Evolutionary conservation across 2,329 filamentous ascomycete genomes (phyloP).

Genomic region (Cordyceps cateniannulata): DNA sequence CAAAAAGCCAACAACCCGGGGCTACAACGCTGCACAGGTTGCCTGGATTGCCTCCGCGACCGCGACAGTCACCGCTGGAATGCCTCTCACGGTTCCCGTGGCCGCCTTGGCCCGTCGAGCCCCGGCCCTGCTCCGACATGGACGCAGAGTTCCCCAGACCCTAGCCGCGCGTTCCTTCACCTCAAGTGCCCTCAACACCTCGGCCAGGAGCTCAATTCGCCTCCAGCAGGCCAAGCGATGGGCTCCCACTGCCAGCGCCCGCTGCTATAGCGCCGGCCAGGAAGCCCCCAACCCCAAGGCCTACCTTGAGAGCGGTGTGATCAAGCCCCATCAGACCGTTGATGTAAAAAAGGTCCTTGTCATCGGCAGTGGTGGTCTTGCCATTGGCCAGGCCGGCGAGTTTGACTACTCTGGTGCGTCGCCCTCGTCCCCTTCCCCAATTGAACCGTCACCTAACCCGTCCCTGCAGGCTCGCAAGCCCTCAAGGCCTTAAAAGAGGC

Average conservation of each 20-base stretch:
- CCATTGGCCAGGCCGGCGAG: conserved; percentile 95
- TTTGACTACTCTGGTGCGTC: conserved; percentile 93
- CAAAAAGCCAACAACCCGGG: not conserved
- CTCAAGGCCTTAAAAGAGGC: conserved; percentile 96
- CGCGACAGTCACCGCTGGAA: conserved; percentile 19
- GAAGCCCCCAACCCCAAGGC: conserved; percentile 75
- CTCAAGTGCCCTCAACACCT: conserved; percentile 25
- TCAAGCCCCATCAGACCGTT: conserved; percentile 72
- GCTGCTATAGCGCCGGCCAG: conserved; percentile 43
- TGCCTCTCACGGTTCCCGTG: conserved; percentile 34
- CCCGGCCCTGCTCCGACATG: conserved; percentile 51
- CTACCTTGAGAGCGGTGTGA: conserved; percentile 81
- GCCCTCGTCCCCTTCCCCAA: conserved; percentile 19
- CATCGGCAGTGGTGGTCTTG: conserved; percentile 89
- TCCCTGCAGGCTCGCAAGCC: conserved; percentile 72
- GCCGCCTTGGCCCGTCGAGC: conserved; percentile 47
- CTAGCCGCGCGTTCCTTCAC: conserved; percentile 39
- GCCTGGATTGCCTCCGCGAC: conserved; percentile 1
- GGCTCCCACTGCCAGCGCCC: conserved; percentile 39
- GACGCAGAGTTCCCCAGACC: conserved; percentile 41
- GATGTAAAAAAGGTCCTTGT: conserved; percentile 96
- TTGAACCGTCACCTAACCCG: not conserved
- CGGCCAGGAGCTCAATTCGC: conserved; percentile 28
- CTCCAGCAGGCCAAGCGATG: conserved; percentile 36
- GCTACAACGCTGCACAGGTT: not conserved